These are phyloP conservation scores for Wickerhamomyces sp. DNA, from an alignment of 1,139 yeast species.

Conservation along the genomic window DNA sequence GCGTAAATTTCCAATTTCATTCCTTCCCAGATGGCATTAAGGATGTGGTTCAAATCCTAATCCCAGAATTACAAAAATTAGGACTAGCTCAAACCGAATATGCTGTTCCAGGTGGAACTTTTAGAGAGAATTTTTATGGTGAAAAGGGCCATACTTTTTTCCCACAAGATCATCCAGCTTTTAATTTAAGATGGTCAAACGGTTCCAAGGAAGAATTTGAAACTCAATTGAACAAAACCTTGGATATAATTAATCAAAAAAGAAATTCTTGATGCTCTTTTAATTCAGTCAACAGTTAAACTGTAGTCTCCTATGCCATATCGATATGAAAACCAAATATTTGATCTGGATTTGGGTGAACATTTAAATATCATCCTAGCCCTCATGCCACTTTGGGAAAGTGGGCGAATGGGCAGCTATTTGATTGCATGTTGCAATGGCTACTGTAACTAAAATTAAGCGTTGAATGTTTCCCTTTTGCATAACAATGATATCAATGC, in stretches of 20 bases:
- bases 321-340: no score
- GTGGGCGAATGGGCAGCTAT: background rate
- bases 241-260: conserved; percentile 3
- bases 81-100: conserved; percentile 26
- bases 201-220: conserved; percentile 12
- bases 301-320: no score
- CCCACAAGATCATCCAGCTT: conserved; percentile 27
- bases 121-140: conserved; percentile 20
- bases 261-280: conserved; percentile 1
- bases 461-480: background rate
- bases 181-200: conserved; percentile 30
- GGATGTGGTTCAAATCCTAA: conserved; percentile 24
- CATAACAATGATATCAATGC: background rate
- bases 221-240: conserved; percentile 1
- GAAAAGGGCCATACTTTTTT: conserved; percentile 21
- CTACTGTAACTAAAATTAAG: no score
- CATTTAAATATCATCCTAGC: no score
- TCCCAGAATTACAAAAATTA: conserved; percentile 26
- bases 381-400: background rate
- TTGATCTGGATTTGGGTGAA: no score
- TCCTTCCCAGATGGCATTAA: conserved; percentile 25
- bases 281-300: background rate
- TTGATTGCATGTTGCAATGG: no score
- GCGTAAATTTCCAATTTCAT: conserved; percentile 26
- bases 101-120: conserved; percentile 22